Evolutionary conservation across 192 early-diverging fungal species (phyloP).

Genomic region (Coemansia asiatica): DNA sequence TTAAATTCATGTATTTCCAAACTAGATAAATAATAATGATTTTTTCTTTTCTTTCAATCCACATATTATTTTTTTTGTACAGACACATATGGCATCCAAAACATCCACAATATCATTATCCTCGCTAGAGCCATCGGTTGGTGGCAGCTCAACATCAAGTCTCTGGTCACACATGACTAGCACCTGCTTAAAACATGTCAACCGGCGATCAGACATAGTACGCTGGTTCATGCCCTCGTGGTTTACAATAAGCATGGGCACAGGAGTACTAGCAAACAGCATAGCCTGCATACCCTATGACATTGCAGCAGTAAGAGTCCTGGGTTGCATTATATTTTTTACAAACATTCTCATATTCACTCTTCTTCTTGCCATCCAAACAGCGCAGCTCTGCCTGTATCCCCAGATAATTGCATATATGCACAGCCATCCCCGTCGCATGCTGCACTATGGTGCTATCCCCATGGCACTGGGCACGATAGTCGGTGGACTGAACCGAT

Average conservation of each 20-base stretch:
- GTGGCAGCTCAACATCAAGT: neutral
- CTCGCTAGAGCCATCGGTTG: neutral
- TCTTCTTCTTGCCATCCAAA: slow-evolving; percentile 18
- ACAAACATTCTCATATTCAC: slow-evolving; percentile 30
- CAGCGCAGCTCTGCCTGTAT: slow-evolving; percentile 23
- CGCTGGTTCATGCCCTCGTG: slow-evolving; percentile 56
- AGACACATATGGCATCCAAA: neutral
- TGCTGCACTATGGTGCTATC: slow-evolving; percentile 53
- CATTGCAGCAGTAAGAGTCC: slow-evolving; percentile 6
- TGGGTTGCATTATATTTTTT: slow-evolving; percentile 32
- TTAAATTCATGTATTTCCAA: neutral
- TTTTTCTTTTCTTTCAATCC: neutral
- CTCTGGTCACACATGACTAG: neutral
- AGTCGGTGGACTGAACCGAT: slow-evolving; percentile 15
- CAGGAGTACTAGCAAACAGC: slow-evolving; percentile 46
- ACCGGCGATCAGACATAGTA: slow-evolving; percentile 16
- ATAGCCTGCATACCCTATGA: slow-evolving; percentile 39
- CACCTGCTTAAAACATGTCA: slow-evolving; percentile 4
- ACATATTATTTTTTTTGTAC: no score
- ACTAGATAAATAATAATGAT: no score
- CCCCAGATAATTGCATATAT: slow-evolving; percentile 34
- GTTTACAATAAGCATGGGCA: slow-evolving; percentile 57
- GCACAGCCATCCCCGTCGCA: slow-evolving; percentile 35
- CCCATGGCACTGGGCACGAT: slow-evolving; percentile 53
- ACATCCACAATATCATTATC: no score